A percentile compares a stretch with the other conserved stretches of the same genome.
Evolutionary conservation across 1,284 basidiomycete genomes (phyloP).

Genomic region (Amylostereum chailletii): DNA sequence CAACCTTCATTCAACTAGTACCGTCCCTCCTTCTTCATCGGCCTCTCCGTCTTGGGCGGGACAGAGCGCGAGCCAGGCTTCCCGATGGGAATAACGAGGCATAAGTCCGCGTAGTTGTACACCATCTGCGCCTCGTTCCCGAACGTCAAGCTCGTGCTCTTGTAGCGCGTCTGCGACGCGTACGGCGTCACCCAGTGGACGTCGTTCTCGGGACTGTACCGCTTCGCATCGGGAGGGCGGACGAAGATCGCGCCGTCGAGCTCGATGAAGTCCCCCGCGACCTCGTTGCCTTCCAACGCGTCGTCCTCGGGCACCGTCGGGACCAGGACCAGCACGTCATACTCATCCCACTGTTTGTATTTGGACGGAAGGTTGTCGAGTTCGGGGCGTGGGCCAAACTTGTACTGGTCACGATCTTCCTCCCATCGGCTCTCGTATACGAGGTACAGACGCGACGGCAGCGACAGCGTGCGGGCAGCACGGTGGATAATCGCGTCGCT

Average conservation of each 20-base stretch:
- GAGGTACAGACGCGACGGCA: slow-evolving; percentile 10
- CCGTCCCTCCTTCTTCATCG: no score
- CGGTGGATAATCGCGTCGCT: slow-evolving; percentile 9
- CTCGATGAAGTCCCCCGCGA: neutral
- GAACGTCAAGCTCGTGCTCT: slow-evolving; percentile 10
- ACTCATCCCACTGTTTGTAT: no score
- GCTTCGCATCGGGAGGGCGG: neutral
- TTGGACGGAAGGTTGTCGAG: neutral
- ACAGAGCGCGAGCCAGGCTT: no score
- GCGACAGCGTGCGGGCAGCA: slow-evolving; percentile 1
- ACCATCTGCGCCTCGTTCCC: slow-evolving; percentile 13
- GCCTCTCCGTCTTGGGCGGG: no score
- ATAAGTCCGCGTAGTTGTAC: slow-evolving; percentile 11
- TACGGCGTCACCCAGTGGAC: neutral
- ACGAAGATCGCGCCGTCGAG: neutral
- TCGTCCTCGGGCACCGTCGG: neutral
- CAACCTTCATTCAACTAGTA: no score
- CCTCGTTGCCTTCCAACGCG: no score
- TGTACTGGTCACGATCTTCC: neutral
- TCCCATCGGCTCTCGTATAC: slow-evolving; percentile 3
- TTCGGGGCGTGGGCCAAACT: neutral
- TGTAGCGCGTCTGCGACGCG: neutral
- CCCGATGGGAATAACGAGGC: slow-evolving; percentile 11
- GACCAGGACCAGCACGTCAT: no score
- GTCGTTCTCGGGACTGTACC: slow-evolving; percentile 1